Conservation (phyloP, 176 grass and related monocot genomes). For the Miscanthus lutarioriparius region DNA sequence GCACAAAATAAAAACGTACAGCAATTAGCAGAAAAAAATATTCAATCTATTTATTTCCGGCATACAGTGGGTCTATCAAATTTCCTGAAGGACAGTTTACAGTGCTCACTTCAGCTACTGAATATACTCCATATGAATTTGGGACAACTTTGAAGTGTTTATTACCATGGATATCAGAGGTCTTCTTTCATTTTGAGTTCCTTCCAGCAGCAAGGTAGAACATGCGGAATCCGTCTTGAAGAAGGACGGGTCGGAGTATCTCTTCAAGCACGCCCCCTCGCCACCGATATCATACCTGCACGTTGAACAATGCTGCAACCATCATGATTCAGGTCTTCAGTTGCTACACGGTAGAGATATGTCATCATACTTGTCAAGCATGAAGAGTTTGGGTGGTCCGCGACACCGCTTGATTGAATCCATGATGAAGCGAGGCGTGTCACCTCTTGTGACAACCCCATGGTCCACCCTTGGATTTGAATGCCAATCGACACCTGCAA, state of each 20-base stretch:
- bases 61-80: background rate
- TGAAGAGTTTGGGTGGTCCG: conserved; percentile 85
- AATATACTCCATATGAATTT: conserved; percentile 13
- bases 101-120: background rate
- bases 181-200: conserved; percentile 52
- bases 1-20: background rate
- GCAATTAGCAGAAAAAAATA: background rate
- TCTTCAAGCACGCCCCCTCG: conserved; percentile 83
- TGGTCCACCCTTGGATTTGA: conserved; percentile 51
- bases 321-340: conserved; percentile 14
- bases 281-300: conserved; percentile 83
- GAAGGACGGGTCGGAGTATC: conserved; percentile 75
- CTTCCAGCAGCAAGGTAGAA: conserved; percentile 42
- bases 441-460: conserved; percentile 59
- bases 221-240: conserved; percentile 56
- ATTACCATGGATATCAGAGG: conserved; percentile 68
- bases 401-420: conserved; percentile 71
- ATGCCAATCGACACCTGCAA: conserved; percentile 72
- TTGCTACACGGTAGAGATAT: conserved; percentile 13
- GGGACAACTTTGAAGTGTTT: background rate
- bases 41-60: background rate
- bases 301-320: conserved; percentile 14
- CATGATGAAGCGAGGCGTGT: conserved; percentile 81
- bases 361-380: conserved; percentile 80
- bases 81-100: background rate